Conservation (phyloP, 306 rosid species). For the Cucurbita pepo region DNA sequence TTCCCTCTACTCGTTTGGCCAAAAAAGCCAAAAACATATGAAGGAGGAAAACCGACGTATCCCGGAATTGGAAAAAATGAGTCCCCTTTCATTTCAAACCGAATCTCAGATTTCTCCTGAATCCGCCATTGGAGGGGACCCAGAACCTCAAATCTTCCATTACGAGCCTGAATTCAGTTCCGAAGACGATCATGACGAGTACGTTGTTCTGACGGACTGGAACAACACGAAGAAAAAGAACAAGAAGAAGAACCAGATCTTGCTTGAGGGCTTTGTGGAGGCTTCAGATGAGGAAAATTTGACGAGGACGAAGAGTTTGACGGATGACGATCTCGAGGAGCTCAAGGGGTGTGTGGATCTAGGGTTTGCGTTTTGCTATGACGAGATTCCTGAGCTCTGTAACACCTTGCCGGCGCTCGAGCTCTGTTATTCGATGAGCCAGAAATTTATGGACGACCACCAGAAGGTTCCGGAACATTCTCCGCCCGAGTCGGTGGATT, state of each 20-base stretch:
- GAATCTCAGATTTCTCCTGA: constrained; percentile 15
- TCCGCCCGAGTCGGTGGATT: constrained; percentile 8
- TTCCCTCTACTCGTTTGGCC: neutral
- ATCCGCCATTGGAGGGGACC: neutral
- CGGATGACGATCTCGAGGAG: constrained; percentile 74
- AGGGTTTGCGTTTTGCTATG: constrained; percentile 76
- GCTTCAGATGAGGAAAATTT: constrained; percentile 38
- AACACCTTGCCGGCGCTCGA: constrained; percentile 82
- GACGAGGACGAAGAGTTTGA: constrained; percentile 50
- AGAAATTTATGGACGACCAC: constrained; percentile 43
- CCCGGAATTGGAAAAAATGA: neutral
- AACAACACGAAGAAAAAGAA: constrained; percentile 3
- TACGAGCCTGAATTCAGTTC: neutral
- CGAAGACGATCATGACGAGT: neutral
- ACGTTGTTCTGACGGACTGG: neutral
- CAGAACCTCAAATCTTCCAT: neutral
- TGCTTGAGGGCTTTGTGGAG: constrained; percentile 57
- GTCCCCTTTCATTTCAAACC: neutral
- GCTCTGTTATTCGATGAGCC: constrained; percentile 71
- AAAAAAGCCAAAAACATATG: neutral
- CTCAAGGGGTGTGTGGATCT: constrained; percentile 79
- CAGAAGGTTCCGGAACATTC: constrained; percentile 26
- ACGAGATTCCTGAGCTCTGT: constrained; percentile 76
- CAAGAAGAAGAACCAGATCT: constrained; percentile 39
- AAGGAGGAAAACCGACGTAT: neutral